Percentiles rank a stretch among this genome's conserved stretches.
These are phyloP conservation scores for Aspergillus uvarum DNA, from an alignment of 2,329 filamentous ascomycete species.

Conservation along the genomic window DNA sequence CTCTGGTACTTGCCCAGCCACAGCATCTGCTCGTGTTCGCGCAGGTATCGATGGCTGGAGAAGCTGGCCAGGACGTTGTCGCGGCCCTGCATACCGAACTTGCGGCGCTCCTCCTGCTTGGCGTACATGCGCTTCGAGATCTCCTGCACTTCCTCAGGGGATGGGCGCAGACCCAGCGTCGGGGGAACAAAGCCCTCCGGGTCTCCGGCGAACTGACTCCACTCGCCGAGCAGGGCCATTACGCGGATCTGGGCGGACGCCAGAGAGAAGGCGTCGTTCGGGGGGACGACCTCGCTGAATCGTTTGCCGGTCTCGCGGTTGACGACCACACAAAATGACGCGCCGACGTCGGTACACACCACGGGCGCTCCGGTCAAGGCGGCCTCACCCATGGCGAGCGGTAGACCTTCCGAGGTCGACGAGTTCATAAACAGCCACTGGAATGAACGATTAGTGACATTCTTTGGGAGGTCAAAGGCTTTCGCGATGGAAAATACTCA, in stretches of 20 bases:
- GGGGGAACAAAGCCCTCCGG: constrained; percentile 33
- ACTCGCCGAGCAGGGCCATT: constrained; percentile 60
- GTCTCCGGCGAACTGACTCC: constrained; percentile 59
- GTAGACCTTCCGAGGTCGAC: constrained; percentile 45
- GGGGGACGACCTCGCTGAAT: constrained; percentile 63
- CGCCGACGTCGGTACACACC: constrained; percentile 43
- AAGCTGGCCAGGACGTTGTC: constrained; percentile 59
- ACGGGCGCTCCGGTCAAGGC: constrained; percentile 46
- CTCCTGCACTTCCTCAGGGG: constrained; percentile 49
- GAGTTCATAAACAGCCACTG: constrained; percentile 53
- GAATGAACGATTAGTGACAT: constrained; percentile 33
- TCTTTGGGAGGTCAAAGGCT: rapidly evolving
- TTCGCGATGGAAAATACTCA: neutral
- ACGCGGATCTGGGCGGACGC: constrained; percentile 62
- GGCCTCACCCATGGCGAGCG: constrained; percentile 46
- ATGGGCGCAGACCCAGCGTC: constrained; percentile 51
- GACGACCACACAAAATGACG: constrained; percentile 40
- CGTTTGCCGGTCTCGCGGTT: constrained; percentile 45
- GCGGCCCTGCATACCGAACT: constrained; percentile 58
- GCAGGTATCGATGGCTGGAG: constrained; percentile 57
- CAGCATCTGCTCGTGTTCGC: constrained; percentile 62
- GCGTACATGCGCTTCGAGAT: constrained; percentile 61
- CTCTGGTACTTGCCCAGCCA: constrained; percentile 44
- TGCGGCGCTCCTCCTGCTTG: constrained; percentile 55
- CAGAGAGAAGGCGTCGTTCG: constrained; percentile 60